Base-by-base conservation (phyloP, 2,329 filamentous ascomycete genomes). In the Exophiala xenobiotica region DNA sequence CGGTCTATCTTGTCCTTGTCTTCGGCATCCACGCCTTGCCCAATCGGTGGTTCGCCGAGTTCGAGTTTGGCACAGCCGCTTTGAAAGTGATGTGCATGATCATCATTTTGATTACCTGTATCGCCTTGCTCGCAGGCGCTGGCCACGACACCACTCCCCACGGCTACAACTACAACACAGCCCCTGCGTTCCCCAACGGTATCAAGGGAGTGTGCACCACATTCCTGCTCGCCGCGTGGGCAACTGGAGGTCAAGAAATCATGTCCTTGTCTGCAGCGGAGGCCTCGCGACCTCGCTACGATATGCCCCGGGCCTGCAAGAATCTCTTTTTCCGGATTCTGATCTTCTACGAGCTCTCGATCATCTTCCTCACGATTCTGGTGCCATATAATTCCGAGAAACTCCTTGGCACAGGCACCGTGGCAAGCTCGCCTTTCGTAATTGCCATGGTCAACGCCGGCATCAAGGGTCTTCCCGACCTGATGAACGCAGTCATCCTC, bases 371-470 rank as follows among this genome's bases (percentile, higher is more conserved):
- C 35, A 80, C 81, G 20, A 73, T 86, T 46, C 71, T 78, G 5
- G 78, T 85, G n/a, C 74, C 79, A 6, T 78, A 74, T 51, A 74
- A 80, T 33, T 76, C 83, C 70, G 55, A 68, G 0, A 66, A 70
- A 27, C 72, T 85, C 4, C 71, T 83, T 16, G 66, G 66, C n/a
- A 61, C 60, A 8, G 58, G 53, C 16, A 59, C 61, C 5, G 56
- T 64, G 3, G 59, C 64, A 2, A 86, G 89, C 1, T 95, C 90
- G 2, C 92, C 91, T 1, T 96, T 96, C 67, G 91, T 96, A 62
- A 93, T 96, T 63, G 89, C 90, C 57, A 95, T 96, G 62, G 76
- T 86, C 60, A 86, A 90, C 56, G 89, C 90, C 1, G 86, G 88
- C 7, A 93, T 96, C 62, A 74, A 81, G 37, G 85, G 86, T 2